Evolutionary conservation across 1,284 basidiomycete species (phyloP), one percentile per base, ranked within the genome.

Genomic region (Pascua guehoae): DNA sequence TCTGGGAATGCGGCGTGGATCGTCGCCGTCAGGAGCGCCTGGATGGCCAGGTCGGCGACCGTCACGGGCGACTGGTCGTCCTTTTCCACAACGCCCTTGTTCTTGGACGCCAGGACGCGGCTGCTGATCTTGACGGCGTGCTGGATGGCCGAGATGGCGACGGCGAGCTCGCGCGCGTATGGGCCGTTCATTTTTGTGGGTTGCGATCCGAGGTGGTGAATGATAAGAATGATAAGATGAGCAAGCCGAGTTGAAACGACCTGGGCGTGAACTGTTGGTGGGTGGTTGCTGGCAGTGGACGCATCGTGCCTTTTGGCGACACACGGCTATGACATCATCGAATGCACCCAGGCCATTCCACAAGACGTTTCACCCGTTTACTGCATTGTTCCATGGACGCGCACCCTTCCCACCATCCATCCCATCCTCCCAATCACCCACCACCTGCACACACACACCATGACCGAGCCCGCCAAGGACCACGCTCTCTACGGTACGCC

Each of bases 401-500:
- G 24, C 24, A 32, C 3, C 24, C 24, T 32, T 32, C 24, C 24
- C 24, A 32, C 24, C 24, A 32, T 32, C 24, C 24, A 32, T 32
- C 24, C 24, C 24, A 32, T 9, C n/a, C 10, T 41, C 14, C 15
- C 48, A 24, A 5, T 8, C 24, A 36, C n/a, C 12, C 37, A 15
- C 3, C 45, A 15, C 9, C n/a, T n/a, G 9, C 47, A 15, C n/a
- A n/a, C n/a, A n/a, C n/a, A n/a, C n/a, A 37, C 44, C 18, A 58
- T 53, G 51, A 10, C 47, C 17, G 46, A 48, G n/a, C 40, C 49
- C 14, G 41, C 41, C 44, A 37, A 55, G 32, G 49, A 56, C 32
- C 45, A 57, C 38, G 44, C 55, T 17, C 38, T 57, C 14, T 47
- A 38, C 9, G 55, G 55, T 57, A 32, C 37, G 46, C n/a, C 7